phyloP scores from a whole-genome alignment of 139 green algal species.

The Astrephomene gubernaculifera region DNA sequence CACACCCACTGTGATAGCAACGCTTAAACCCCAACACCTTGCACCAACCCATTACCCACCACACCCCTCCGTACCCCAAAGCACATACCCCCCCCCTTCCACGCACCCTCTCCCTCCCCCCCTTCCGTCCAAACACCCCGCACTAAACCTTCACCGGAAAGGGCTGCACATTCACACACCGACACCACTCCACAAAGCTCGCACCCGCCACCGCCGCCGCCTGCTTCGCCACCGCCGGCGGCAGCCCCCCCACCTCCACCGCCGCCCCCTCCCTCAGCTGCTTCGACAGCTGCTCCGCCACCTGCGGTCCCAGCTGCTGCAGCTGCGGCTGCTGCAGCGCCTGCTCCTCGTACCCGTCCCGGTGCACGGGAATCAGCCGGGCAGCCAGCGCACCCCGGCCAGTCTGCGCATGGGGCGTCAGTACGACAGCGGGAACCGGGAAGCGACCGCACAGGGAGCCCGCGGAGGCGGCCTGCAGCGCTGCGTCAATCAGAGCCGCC shows the following conservation, averaged over 20 bases:
- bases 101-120: too few species aligned
- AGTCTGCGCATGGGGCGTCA: not conserved
- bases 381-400: not conserved
- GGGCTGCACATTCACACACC: constrained; percentile 9
- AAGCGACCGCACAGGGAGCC: too few species aligned
- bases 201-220: not conserved
- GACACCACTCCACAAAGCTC: constrained; percentile 36
- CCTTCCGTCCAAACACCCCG: too few species aligned
- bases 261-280: constrained; percentile 17
- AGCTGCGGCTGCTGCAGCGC: constrained; percentile 41
- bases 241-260: not conserved
- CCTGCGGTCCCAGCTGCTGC: constrained; percentile 22
- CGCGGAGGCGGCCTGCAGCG: not conserved
- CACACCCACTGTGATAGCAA: too few species aligned
- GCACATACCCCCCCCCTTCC: too few species aligned
- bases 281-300: constrained; percentile 36
- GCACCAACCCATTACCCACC: too few species aligned
- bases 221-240: constrained; percentile 1
- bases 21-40: too few species aligned
- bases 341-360: constrained; percentile 33
- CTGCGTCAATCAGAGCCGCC: constrained; percentile 5
- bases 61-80: too few species aligned
- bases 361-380: constrained; percentile 21
- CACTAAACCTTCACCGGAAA: too few species aligned
- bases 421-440: constrained; percentile 8